These are phyloP conservation scores for Acer campestre DNA, from an alignment of 345 rosid species.

Conservation along the genomic window DNA sequence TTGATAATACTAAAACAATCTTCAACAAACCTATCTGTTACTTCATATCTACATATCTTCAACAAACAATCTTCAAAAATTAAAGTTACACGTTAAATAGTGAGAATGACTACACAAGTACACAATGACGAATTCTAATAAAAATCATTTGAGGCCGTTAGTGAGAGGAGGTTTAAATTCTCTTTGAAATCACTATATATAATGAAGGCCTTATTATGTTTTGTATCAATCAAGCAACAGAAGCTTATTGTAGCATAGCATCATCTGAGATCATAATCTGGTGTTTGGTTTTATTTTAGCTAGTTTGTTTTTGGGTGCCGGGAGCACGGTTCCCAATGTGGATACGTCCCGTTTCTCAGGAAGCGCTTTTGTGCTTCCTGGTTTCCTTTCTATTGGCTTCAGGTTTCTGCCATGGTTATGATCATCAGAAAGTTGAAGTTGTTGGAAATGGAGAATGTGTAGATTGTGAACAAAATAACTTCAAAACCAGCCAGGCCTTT, in stretches of 20 bases:
- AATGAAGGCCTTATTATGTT: neutral
- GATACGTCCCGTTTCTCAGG: neutral
- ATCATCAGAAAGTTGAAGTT: slow-evolving; percentile 21
- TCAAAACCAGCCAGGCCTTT: slow-evolving; percentile 35
- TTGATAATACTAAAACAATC: no score
- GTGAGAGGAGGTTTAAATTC: neutral
- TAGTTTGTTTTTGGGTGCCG: neutral
- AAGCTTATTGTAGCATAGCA: neutral
- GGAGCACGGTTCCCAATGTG: neutral
- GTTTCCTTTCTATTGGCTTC: neutral
- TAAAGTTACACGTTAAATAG: neutral
- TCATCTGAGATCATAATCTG: no score
- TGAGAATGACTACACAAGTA: neutral
- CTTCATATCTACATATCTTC: no score
- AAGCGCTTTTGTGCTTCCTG: neutral
- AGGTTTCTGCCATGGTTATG: neutral
- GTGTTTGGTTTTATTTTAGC: neutral
- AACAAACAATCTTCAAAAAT: no score
- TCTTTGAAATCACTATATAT: neutral
- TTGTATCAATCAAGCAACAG: neutral
- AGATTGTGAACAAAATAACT: slow-evolving; percentile 30
- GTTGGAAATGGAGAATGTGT: slow-evolving; percentile 45
- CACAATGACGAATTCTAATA: no score
- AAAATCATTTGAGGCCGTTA: neutral
- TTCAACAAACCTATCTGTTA: no score